These are phyloP conservation scores for Babesia bigemina DNA, from an alignment of 169 alveolate species.

Conservation along the genomic window DNA sequence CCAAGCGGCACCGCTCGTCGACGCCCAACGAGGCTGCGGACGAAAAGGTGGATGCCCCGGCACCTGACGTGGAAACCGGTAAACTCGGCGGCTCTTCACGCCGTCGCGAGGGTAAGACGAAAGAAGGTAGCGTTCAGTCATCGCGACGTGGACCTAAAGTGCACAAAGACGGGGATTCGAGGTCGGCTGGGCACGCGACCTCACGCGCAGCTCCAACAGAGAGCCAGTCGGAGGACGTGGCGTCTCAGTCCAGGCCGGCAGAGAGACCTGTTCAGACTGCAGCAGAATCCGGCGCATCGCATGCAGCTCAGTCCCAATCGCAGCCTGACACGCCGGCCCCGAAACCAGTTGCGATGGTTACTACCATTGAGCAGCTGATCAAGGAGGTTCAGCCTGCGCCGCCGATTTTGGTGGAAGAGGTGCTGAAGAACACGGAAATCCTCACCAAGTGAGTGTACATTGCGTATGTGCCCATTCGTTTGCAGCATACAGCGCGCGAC, in stretches of 20 bases:
- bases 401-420: constrained; percentile 63
- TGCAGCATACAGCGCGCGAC: constrained; percentile 68
- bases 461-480: neutral
- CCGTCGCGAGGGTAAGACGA: constrained; percentile 1
- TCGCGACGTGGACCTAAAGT: constrained; percentile 2
- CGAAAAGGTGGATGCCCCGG: neutral
- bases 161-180: neutral
- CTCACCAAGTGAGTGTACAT: constrained; percentile 53
- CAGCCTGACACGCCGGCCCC: neutral
- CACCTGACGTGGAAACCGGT: neutral
- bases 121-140: neutral
- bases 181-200: neutral
- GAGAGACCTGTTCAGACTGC: neutral
- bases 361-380: constrained; percentile 55
- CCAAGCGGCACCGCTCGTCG: too few species aligned
- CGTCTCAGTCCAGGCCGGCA: neutral
- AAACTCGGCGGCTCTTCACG: neutral
- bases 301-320: neutral
- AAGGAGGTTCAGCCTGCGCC: constrained; percentile 70
- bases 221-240: neutral
- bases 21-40: too few species aligned
- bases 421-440: constrained; percentile 64
- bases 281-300: neutral
- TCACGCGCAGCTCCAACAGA: neutral
- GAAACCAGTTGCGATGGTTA: neutral